Percentiles rank a stretch among this genome's conserved stretches.
Evolutionary conservation across 176 grass and related monocot genomes (phyloP).

Genomic region (Tillandsia fasciculata): DNA sequence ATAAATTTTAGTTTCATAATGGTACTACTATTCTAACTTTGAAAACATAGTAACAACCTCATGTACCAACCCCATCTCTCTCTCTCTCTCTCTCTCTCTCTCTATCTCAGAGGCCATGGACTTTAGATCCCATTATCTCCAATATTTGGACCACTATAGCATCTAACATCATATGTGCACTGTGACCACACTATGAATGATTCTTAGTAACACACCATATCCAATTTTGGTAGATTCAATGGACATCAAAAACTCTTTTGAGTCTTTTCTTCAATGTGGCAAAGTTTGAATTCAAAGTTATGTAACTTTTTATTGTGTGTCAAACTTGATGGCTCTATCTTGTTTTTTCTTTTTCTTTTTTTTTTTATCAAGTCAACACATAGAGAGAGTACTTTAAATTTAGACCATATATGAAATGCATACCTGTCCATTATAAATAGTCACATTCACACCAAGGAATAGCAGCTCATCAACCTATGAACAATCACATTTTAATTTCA

Average conservation of each 20-base stretch:
- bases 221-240: background rate
- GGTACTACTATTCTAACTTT: too few species aligned
- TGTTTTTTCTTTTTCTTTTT: background rate
- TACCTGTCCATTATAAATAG: slow-evolving; percentile 66
- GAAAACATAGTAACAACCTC: too few species aligned
- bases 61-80: too few species aligned
- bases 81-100: too few species aligned
- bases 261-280: background rate
- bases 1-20: too few species aligned
- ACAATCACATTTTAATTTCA: background rate
- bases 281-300: background rate
- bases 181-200: background rate
- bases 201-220: background rate
- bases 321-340: background rate
- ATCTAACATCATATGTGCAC: background rate
- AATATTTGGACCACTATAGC: background rate
- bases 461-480: slow-evolving; percentile 51
- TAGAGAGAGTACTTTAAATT: background rate
- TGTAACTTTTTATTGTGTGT: background rate
- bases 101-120: background rate
- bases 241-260: background rate
- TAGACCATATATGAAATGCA: background rate
- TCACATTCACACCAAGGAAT: slow-evolving; percentile 47
- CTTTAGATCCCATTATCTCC: background rate
- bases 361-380: background rate